Percentiles rank a stretch among this genome's conserved stretches.
phyloP scores from a whole-genome alignment of 768 basidiomycete species.

The Calocybe cyanea region DNA sequence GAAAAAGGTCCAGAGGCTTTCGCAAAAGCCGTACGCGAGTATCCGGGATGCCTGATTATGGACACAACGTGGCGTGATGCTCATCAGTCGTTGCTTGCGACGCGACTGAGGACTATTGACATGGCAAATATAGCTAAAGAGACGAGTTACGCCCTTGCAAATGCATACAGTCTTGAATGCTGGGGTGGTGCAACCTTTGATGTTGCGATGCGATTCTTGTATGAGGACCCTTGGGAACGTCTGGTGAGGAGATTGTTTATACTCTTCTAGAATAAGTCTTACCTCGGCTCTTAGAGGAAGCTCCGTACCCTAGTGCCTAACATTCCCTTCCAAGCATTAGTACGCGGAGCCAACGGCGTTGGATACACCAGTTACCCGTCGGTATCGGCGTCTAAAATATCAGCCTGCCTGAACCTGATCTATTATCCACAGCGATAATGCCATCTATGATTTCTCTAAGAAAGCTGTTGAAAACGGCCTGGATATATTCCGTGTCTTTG shows the following conservation, averaged over 20 bases:
- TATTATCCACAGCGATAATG: slow-evolving; percentile 69
- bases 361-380: slow-evolving; percentile 98
- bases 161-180: slow-evolving; percentile 96
- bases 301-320: slow-evolving; percentile 96
- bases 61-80: slow-evolving; percentile 99
- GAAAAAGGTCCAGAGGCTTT: slow-evolving; percentile 98
- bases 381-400: slow-evolving; percentile 23
- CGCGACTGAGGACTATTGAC: slow-evolving; percentile 91
- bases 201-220: slow-evolving; percentile 98
- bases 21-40: slow-evolving; percentile 94
- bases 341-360: slow-evolving; percentile 98
- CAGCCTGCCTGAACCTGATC: not conserved
- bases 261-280: slow-evolving; percentile 1
- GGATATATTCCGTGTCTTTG: slow-evolving; percentile 99
- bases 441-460: slow-evolving; percentile 99
- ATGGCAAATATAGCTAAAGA: slow-evolving; percentile 99
- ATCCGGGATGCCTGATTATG: slow-evolving; percentile 94
- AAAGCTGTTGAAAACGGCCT: slow-evolving; percentile 99
- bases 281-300: slow-evolving; percentile 54
- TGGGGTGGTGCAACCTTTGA: slow-evolving; percentile 99
- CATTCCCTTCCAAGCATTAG: slow-evolving; percentile 96
- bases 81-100: slow-evolving; percentile 96
- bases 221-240: slow-evolving; percentile 99
- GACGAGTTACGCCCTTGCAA: slow-evolving; percentile 91
- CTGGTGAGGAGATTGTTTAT: slow-evolving; percentile 49